Conservation (phyloP, 2,329 filamentous ascomycete species). For the Aurifilum marmelostoma region DNA sequence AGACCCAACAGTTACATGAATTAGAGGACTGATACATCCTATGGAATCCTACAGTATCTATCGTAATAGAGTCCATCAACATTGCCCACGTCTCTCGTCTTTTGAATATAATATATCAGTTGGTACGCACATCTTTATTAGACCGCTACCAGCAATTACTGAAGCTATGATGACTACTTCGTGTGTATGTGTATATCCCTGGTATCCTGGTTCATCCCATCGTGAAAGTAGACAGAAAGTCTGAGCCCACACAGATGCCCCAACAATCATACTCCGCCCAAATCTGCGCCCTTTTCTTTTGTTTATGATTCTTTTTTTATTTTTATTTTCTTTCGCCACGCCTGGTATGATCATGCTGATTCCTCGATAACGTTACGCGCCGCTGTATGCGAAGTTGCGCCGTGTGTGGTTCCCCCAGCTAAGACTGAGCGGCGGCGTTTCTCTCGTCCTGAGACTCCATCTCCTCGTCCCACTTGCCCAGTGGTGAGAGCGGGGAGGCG, state of each 20-base stretch:
- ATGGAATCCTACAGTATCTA: background rate
- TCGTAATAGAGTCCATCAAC: background rate
- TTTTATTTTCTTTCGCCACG: background rate
- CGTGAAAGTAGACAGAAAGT: slow-evolving; percentile 8
- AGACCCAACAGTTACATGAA: background rate
- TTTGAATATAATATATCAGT: background rate
- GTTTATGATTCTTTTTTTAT: background rate
- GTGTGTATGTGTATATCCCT: slow-evolving; percentile 4
- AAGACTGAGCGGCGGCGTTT: slow-evolving; percentile 25
- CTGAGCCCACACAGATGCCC: background rate
- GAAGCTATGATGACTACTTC: background rate
- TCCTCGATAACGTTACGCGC: background rate
- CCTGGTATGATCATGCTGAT: background rate
- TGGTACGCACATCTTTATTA: background rate
- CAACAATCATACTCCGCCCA: background rate
- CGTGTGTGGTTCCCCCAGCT: background rate
- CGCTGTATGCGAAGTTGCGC: no score
- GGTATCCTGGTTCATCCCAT: slow-evolving; percentile 14
- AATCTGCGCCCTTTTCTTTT: no score
- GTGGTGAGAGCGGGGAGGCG: slow-evolving; percentile 42
- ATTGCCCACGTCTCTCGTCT: background rate
- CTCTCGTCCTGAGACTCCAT: slow-evolving; percentile 54
- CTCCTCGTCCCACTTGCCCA: slow-evolving; percentile 61
- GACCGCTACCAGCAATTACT: slow-evolving; percentile 2
- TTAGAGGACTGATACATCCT: background rate